phyloP scores from a whole-genome alignment of 1,284 basidiomycete species.

The Ustilago bromivora region DNA sequence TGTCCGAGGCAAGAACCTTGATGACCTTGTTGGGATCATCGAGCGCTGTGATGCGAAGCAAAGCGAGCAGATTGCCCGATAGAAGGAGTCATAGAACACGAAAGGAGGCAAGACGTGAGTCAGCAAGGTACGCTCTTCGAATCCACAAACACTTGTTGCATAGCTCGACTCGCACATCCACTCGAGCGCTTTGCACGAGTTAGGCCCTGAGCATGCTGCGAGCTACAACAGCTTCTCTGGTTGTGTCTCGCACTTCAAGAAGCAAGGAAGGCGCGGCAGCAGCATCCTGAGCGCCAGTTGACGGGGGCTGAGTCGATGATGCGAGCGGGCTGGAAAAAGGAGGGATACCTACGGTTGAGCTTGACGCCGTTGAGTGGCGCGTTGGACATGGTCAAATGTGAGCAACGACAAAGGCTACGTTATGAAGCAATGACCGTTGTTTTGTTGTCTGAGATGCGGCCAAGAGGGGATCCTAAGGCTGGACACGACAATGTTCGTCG shows the following conservation, averaged over 20 bases:
- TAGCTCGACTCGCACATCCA: not conserved
- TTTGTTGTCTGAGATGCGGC: not conserved
- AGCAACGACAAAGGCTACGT: slow-evolving; percentile 7
- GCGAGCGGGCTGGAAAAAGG: not conserved
- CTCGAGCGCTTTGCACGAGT: not conserved
- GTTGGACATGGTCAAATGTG: slow-evolving; percentile 49
- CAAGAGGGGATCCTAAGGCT: not conserved
- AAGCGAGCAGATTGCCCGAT: not conserved
- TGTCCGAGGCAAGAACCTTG: slow-evolving; percentile 93
- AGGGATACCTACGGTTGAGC: slow-evolving; percentile 43
- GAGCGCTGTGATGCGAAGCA: slow-evolving; percentile 26
- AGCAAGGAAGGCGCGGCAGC: not conserved
- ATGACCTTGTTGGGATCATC: slow-evolving; percentile 96
- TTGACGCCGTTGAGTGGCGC: slow-evolving; percentile 63
- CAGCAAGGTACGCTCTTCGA: not conserved
- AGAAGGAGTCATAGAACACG: not conserved
- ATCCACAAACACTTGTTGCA: not conserved
- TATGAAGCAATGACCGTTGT: slow-evolving; percentile 1
- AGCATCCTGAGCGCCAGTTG: not conserved
- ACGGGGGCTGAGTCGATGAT: slow-evolving; percentile 5
- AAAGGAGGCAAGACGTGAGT: not conserved
- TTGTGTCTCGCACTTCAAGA: not conserved
- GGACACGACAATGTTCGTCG: not conserved
- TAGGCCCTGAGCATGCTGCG: not conserved
- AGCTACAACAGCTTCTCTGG: not conserved